phyloP scores from a whole-genome alignment of 805 yeast genomes.

The Candida coquimbonensis region DNA sequence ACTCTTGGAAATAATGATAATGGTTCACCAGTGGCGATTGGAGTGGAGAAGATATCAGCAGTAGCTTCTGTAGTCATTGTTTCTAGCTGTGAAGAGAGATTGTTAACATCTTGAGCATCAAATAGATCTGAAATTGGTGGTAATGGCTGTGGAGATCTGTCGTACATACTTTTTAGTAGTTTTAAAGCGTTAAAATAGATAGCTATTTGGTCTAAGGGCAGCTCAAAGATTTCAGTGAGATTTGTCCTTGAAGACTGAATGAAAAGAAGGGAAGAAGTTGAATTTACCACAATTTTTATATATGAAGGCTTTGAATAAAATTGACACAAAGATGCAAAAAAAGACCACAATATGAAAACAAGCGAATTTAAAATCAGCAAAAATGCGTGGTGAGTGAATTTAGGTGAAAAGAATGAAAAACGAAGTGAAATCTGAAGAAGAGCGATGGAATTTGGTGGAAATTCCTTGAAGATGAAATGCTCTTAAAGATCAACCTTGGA shows the following conservation, averaged over 20 bases:
- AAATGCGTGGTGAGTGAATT: too few species aligned
- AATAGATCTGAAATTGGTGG: slow-evolving; percentile 11
- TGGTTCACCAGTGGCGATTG: slow-evolving; percentile 40
- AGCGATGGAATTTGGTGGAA: too few species aligned
- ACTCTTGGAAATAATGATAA: slow-evolving; percentile 31
- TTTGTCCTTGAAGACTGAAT: neutral
- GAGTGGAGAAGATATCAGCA: slow-evolving; percentile 32
- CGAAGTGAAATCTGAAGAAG: neutral
- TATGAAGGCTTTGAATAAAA: neutral
- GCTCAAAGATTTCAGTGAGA: slow-evolving; percentile 2
- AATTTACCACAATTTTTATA: neutral
- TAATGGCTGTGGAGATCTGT: slow-evolving; percentile 25
- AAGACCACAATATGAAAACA: neutral
- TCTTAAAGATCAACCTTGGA: neutral
- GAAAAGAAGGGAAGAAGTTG: neutral
- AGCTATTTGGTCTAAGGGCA: slow-evolving; percentile 2
- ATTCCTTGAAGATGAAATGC: too few species aligned
- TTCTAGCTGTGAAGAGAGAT: slow-evolving; percentile 12
- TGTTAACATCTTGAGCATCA: slow-evolving; percentile 4
- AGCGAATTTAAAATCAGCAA: too few species aligned
- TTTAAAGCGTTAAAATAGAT: slow-evolving; percentile 4
- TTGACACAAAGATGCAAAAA: neutral
- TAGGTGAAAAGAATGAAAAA: too few species aligned
- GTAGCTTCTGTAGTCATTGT: slow-evolving; percentile 6
- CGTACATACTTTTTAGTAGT: slow-evolving; percentile 17